Evolutionary conservation across 2,329 filamentous ascomycete species (phyloP).

Genomic region (Talaromyces funiculosus): DNA sequence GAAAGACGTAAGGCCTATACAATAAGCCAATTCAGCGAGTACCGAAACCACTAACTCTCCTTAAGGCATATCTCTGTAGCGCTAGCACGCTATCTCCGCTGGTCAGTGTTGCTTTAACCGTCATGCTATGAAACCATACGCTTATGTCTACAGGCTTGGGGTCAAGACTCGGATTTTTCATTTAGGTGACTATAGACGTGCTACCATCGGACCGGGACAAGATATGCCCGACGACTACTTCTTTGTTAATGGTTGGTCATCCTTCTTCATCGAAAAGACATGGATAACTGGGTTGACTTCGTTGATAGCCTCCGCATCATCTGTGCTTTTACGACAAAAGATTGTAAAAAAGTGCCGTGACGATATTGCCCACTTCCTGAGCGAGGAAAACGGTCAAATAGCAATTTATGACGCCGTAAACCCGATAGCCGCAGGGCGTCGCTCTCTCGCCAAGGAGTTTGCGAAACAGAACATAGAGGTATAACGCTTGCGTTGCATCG

Average conservation of each 20-base stretch:
- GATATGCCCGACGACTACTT: conserved; percentile 96
- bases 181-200: conserved; percentile 89
- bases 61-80: conserved; percentile 87
- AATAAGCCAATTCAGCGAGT: not conserved
- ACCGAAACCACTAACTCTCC: conserved; percentile 7
- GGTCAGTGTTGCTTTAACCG: conserved; percentile 46
- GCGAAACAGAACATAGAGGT: conserved; percentile 94
- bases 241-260: conserved; percentile 66
- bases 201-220: conserved; percentile 75
- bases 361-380: conserved; percentile 93
- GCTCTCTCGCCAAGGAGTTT: conserved; percentile 87
- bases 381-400: conserved; percentile 95
- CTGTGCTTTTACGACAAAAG: conserved; percentile 91
- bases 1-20: conserved; percentile 68
- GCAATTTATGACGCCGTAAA: conserved; percentile 99
- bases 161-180: conserved; percentile 99
- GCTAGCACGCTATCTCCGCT: conserved; percentile 86
- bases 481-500: conserved; percentile 17
- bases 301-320: conserved; percentile 65
- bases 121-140: not conserved
- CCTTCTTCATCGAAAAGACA: not conserved
- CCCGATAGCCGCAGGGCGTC: conserved; percentile 73
- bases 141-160: conserved; percentile 60
- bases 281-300: not conserved
- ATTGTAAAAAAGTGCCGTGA: conserved; percentile 96